Percentiles rank a stretch among this genome's conserved stretches.
These are phyloP conservation scores for Yamadazyma friedrichii DNA, from an alignment of 1,139 yeast genomes.

Conservation along the genomic window DNA sequence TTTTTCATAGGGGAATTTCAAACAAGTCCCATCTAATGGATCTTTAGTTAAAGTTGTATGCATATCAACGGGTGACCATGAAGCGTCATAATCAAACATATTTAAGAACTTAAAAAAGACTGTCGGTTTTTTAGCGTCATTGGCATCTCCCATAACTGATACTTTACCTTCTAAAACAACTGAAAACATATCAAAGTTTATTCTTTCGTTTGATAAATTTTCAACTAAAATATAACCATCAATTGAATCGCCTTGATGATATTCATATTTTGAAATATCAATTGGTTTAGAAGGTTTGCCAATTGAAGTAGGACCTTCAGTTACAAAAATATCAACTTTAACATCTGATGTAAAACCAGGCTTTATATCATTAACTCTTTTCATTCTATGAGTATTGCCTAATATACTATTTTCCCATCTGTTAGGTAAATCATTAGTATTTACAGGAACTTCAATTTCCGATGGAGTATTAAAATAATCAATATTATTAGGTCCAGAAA, in stretches of 20 bases:
- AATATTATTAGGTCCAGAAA: neutral
- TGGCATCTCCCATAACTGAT: constrained; percentile 23
- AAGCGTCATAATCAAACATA: constrained; percentile 46
- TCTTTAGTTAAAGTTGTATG: constrained; percentile 42
- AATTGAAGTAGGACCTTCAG: constrained; percentile 37
- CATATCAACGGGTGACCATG: constrained; percentile 47
- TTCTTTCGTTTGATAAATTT: constrained; percentile 36
- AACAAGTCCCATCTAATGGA: constrained; percentile 36
- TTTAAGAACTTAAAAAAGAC: constrained; percentile 35
- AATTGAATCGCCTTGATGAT: constrained; percentile 54
- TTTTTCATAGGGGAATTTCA: constrained; percentile 37
- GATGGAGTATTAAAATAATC: constrained; percentile 15
- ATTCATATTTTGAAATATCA: constrained; percentile 33
- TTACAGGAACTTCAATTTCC: constrained; percentile 21
- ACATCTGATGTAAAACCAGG: constrained; percentile 26
- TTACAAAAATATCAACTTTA: constrained; percentile 33
- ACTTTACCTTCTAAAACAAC: constrained; percentile 55
- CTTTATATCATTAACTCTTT: constrained; percentile 30
- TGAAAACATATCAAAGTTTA: constrained; percentile 57
- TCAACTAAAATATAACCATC: constrained; percentile 51
- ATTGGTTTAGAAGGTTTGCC: constrained; percentile 30
- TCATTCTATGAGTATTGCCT: constrained; percentile 42
- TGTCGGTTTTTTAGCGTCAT: constrained; percentile 21
- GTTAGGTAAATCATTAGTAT: constrained; percentile 14
- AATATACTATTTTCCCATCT: constrained; percentile 44